Evolutionary conservation across 1,284 basidiomycete species (phyloP).

Genomic region (Vanrija sp.): DNA sequence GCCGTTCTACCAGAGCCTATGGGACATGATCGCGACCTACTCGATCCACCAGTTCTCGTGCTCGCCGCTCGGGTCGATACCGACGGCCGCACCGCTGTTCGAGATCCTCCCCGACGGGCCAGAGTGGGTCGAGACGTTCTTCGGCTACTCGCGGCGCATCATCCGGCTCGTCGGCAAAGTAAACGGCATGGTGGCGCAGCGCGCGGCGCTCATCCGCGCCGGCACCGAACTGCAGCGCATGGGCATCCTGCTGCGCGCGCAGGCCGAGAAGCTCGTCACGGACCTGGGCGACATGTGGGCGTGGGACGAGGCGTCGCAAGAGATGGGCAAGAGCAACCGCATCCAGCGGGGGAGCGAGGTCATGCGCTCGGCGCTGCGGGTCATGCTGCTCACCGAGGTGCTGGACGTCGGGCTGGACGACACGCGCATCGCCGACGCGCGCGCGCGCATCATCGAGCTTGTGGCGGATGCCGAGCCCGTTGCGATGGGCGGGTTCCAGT

Average conservation of each 20-base stretch:
- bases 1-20: slow-evolving; percentile 10
- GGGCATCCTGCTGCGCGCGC: slow-evolving; percentile 4
- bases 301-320: slow-evolving; percentile 7
- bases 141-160: slow-evolving; percentile 16
- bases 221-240: slow-evolving; percentile 2
- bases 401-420: slow-evolving; percentile 14
- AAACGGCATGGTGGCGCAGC: slow-evolving; percentile 14
- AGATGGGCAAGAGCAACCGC: slow-evolving; percentile 12
- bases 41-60: slow-evolving; percentile 11
- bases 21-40: slow-evolving; percentile 21
- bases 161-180: slow-evolving; percentile 15
- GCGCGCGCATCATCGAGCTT: slow-evolving; percentile 11
- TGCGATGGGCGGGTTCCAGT: slow-evolving; percentile 14
- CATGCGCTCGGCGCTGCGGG: slow-evolving; percentile 12
- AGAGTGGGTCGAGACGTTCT: slow-evolving; percentile 24
- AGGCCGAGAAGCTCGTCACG: slow-evolving; percentile 8
- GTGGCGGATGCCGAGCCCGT: slow-evolving; percentile 14
- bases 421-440: slow-evolving; percentile 2
- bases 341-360: slow-evolving; percentile 21
- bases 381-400: slow-evolving; percentile 19
- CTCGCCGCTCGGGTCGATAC: slow-evolving; percentile 4
- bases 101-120: slow-evolving; percentile 2
- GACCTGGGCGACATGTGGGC: slow-evolving; percentile 12
- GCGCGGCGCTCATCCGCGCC: slow-evolving; percentile 5
- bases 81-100: neutral